Evolutionary conservation across 1,139 yeast genomes (phyloP).

Genomic region (Pneumocystis canis): DNA sequence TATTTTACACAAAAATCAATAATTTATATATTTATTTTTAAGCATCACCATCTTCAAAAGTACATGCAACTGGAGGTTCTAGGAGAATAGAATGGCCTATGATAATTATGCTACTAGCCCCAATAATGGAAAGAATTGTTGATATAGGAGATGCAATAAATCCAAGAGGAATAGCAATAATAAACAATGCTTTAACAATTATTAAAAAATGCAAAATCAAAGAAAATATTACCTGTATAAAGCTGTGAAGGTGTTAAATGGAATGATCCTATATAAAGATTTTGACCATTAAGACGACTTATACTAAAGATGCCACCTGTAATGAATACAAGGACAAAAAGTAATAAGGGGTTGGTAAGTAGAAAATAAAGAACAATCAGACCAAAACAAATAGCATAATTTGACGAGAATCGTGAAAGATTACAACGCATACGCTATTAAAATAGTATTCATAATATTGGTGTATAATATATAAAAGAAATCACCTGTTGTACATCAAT

Average conservation of each 20-base stretch:
- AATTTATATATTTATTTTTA: neutral
- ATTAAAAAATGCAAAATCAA: slow-evolving; percentile 2
- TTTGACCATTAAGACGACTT: slow-evolving; percentile 64
- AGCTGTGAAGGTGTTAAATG: slow-evolving; percentile 67
- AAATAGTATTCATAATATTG: neutral
- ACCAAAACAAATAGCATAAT: slow-evolving; percentile 65
- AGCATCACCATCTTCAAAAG: neutral
- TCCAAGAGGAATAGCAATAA: slow-evolving; percentile 54
- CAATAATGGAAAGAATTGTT: slow-evolving; percentile 91
- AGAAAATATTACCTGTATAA: slow-evolving; percentile 66
- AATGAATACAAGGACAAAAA: slow-evolving; percentile 50
- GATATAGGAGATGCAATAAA: slow-evolving; percentile 87
- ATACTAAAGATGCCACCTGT: slow-evolving; percentile 63
- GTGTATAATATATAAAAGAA: slow-evolving; percentile 30
- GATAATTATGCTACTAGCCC: slow-evolving; percentile 78
- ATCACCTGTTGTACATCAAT: slow-evolving; percentile 83
- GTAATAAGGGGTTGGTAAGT: slow-evolving; percentile 65
- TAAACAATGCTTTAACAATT: slow-evolving; percentile 2
- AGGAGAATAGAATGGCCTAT: slow-evolving; percentile 82
- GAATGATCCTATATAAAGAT: slow-evolving; percentile 34
- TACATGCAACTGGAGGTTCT: slow-evolving; percentile 77
- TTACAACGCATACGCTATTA: slow-evolving; percentile 26
- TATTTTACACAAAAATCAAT: neutral
- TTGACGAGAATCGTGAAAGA: slow-evolving; percentile 73
- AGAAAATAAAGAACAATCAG: slow-evolving; percentile 55